Evolutionary conservation across 345 rosid genomes (phyloP), one percentile per base, ranked within the genome.

Genomic region (Tarenaya hassleriana): DNA sequence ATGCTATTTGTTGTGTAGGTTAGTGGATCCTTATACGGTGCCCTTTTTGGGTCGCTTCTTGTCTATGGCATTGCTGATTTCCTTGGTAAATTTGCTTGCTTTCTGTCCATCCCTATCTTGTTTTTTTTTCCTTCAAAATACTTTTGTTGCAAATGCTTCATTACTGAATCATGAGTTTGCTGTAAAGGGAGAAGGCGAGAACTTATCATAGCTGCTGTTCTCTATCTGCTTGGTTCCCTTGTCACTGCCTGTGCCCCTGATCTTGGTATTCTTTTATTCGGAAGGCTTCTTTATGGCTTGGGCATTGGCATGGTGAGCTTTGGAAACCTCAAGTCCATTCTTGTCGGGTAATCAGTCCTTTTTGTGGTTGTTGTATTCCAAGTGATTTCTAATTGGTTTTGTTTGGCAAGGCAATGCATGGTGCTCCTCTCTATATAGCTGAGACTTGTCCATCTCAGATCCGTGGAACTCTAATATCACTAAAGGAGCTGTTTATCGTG

Each of bases 371-470:
- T 48, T 21, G 16, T 47, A 27, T 35, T 47, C 21, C 12, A 39
- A 61, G 43, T 38, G 29, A 60, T 32, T 38, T 3, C 31, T 24
- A 8, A 32, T 1, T 51, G 40, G 41, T 68, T 35, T 59, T 35
- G 31, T 61, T 49, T 68, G 20, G 62, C 76, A 91, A n/a, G 98
- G 96, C 96, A 41, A 91, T 91, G 98, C 98, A 87, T 16, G 98
- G 98, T 19, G 96, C 95, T 73, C 98, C 98, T 38, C 88, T 87
- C 18, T 91, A 87, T 67, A 87, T 91, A 50, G 96, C 98, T 47
- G 96, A 91, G 73, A 91, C 98, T 52, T 91, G 96, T 58, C 98
- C 98, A 2, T 79, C 98, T 71, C 85, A 84, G 72, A 91, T 87
- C 63, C 92, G 94, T 47, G 98, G 98, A 76, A 91, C 96, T 61